Base-by-base conservation (phyloP, 306 rosid species). In the Rosa chinensis region DNA sequence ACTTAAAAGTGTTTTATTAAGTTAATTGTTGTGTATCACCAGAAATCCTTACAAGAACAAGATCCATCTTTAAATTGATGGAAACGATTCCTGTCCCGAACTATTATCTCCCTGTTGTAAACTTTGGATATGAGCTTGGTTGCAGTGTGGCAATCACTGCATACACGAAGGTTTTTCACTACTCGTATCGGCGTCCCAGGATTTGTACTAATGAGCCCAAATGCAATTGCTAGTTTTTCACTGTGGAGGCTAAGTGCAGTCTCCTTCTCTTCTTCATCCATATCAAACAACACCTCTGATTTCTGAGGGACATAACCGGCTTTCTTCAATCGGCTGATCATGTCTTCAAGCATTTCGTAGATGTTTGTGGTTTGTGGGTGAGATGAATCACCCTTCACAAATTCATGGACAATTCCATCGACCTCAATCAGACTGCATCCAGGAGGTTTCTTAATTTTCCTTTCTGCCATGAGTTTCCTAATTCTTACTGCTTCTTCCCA, bases 191-290 rank as follows among this genome's bases (percentile, higher is more conserved):
- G 52, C 9, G 81, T 81, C 68, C 78, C 72, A 10, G 85, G 83
- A 32, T 49, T 75, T 10, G 78, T 84, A 50, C 72, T 84, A 10
- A 77, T 4, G n/a, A 77, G 80, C 35, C 82, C 84, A 49, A 76
- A 84, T 58, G 80, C 87, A 66, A 76, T 84, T 9, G 82, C 80
- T 47, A 81, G 78, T 50, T 84, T 84, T 58, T 84, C 75, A 20
- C 80, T 74, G 72, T 81, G 83, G 32, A 81, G 82, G 78, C 72
- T 17, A 52, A 77, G 80, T 49, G 82, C 80, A 68, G 85, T 73
- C 85, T 80, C 84, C 55, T 80, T 77, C 49, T 84, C 88, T 50
- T 80, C 84, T 42, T 80, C 77, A 39, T 80, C 82, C 73, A 78
- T 73, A 25, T 80, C 82, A 23, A 77, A 62, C 74, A 67, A 16